Evolutionary conservation across 495 filamentous ascomycete species (phyloP).

Genomic region (Daldinia vernicosa): DNA sequence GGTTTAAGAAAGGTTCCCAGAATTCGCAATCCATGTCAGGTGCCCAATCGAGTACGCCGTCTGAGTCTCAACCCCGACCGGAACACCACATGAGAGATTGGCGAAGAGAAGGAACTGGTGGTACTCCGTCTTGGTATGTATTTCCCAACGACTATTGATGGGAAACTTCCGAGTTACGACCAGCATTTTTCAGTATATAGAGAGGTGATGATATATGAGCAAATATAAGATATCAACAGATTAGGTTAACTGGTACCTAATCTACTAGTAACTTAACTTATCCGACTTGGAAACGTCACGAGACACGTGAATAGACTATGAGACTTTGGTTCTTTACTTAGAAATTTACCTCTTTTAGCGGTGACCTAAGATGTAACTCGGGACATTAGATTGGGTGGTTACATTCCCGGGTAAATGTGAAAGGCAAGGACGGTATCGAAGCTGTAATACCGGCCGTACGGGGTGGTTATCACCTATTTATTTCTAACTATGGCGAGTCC

Average conservation of each 20-base stretch:
- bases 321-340: neutral
- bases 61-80: neutral
- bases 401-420: conserved; percentile 28
- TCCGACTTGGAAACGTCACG: neutral
- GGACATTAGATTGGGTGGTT: neutral
- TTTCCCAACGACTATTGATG: neutral
- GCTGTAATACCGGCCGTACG: conserved; percentile 28
- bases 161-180: neutral
- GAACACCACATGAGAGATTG: neutral
- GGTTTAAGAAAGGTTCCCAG: neutral
- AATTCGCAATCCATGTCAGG: neutral
- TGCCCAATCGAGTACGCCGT: neutral
- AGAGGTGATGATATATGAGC: neutral
- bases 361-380: neutral
- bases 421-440: conserved; percentile 2
- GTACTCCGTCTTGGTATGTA: neutral
- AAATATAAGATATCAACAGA: neutral
- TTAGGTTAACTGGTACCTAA: no score
- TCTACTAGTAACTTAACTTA: no score
- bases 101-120: neutral
- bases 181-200: neutral
- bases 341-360: neutral
- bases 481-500: conserved; percentile 19
- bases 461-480: conserved; percentile 24
- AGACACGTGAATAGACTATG: neutral